Percentiles rank a stretch among this genome's conserved stretches.
Evolutionary conservation across 2,329 filamentous ascomycete species (phyloP).

Genomic region (Neonectria sp.): DNA sequence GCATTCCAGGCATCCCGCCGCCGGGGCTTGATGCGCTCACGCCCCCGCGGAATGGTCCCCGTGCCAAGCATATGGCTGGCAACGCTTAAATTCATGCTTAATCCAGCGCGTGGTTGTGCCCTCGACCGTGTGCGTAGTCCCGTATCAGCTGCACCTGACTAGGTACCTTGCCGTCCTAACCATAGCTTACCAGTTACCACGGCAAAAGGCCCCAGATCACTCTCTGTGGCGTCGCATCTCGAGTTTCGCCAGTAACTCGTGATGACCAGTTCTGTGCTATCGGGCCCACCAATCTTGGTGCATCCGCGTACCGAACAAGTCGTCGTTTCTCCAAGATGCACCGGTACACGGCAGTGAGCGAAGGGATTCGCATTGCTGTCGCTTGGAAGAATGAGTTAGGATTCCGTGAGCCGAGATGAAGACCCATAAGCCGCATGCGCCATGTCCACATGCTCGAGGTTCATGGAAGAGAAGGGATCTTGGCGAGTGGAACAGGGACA

Average conservation of each 20-base stretch:
- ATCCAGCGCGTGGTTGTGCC: slow-evolving; percentile 51
- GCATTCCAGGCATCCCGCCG: background rate
- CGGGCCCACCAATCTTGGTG: slow-evolving; percentile 4
- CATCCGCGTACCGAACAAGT: background rate
- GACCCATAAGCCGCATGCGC: slow-evolving; percentile 10
- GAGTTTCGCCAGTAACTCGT: slow-evolving; percentile 20
- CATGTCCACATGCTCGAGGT: slow-evolving; percentile 17
- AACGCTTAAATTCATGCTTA: slow-evolving; percentile 69
- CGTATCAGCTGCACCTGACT: slow-evolving; percentile 37
- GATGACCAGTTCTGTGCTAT: slow-evolving; percentile 12
- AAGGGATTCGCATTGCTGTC: background rate
- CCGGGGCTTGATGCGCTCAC: slow-evolving; percentile 33
- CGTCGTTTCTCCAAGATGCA: background rate
- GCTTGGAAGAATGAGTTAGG: background rate
- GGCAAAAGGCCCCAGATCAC: slow-evolving; percentile 26
- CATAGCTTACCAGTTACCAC: slow-evolving; percentile 25
- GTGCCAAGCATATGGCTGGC: slow-evolving; percentile 62
- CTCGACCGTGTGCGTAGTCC: slow-evolving; percentile 24
- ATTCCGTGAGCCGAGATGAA: slow-evolving; percentile 9
- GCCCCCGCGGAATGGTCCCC: slow-evolving; percentile 43
- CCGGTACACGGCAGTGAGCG: slow-evolving; percentile 1
- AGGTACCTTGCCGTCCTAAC: slow-evolving; percentile 10
- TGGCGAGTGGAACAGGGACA: slow-evolving; percentile 5
- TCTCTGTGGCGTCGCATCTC: slow-evolving; percentile 37
- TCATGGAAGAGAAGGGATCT: slow-evolving; percentile 11